A percentile compares a stretch with the other conserved stretches of the same genome.
phyloP scores from a whole-genome alignment of 2,329 filamentous ascomycete species.

The Fusarium verticillioides region DNA sequence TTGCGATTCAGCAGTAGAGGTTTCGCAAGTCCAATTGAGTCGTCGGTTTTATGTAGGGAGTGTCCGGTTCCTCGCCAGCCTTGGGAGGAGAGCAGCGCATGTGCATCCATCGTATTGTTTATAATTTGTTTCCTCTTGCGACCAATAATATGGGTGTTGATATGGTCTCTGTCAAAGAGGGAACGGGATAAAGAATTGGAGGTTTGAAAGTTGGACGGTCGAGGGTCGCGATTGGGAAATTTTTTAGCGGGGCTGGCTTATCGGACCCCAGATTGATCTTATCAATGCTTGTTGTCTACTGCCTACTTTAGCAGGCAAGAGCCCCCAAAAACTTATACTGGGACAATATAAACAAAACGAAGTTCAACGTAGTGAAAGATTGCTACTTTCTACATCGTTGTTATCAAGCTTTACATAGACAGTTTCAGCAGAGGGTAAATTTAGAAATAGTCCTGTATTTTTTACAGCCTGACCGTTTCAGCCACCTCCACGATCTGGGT shows the following conservation, averaged over 20 bases:
- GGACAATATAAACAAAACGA: neutral
- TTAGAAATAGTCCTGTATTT: neutral
- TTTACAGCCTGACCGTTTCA: neutral
- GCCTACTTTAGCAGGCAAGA: neutral
- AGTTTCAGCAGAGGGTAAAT: neutral
- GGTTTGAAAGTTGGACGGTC: neutral
- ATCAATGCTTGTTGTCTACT: neutral
- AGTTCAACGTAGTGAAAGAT: neutral
- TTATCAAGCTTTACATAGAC: neutral
- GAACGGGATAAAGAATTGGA: neutral
- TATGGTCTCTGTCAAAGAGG: neutral
- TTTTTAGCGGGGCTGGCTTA: constrained; percentile 48
- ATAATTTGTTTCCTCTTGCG: neutral
- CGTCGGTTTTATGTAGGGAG: constrained; percentile 80
- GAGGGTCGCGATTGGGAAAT: constrained; percentile 23
- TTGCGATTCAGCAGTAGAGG: constrained; percentile 88
- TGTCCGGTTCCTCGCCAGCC: constrained; percentile 93
- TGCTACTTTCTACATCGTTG: neutral
- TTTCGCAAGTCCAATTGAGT: constrained; percentile 80
- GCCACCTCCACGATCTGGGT: constrained; percentile 12
- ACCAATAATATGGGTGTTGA: neutral
- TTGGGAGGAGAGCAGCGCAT: constrained; percentile 83
- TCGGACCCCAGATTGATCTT: constrained; percentile 20
- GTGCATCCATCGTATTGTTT: constrained; percentile 75
- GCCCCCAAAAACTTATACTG: too few relatives aligned